Base-by-base conservation (phyloP, 2,329 filamentous ascomycete genomes). In the Bipolaris sorokiniana region DNA sequence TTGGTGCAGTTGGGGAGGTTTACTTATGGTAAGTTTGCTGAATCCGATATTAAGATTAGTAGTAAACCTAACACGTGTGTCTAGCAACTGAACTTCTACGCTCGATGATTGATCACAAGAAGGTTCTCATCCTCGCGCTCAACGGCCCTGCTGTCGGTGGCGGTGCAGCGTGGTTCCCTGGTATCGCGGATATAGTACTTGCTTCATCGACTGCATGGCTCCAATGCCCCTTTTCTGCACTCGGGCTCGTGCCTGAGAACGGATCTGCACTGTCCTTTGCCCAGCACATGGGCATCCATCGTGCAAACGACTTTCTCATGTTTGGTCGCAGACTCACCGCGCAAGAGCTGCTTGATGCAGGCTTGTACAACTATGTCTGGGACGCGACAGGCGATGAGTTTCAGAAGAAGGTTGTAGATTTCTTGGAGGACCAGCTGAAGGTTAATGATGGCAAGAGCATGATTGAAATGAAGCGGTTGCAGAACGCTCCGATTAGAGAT, bases 261-360 rank as follows among this genome's bases (percentile, higher is more conserved):
- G 81, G 81, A 0, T 80, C 78, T 0, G 78, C 81, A 0, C 68
- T 79, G 20, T 78, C 74, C 11, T 79, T 83, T 55, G 74, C 80
- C 0, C 79, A 82, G 60, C 75, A 74, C 41, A 81, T 83, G 48
- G 81, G 81, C 23, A 77, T 82, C 5, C 81, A 81, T 59, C 80
- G 81, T 45, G 75, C 81, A 0, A 83, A 83, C 61, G 81, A 83
- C 61, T 81, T 83, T 58, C 71, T 83, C 15, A 82, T 83, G 80
- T 82, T 83, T 56, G 81, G 81, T 3, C 73, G 78, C 16, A 81
- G 82, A 47, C 51, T 82, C 2, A 71, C 67, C 1, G 78, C 76
- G 1, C 61, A 79, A 26, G 81, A 83, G 56, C 66, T 81, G 11
- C 68, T 79, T 54, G 65, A 73, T 3, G 78, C 73, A 44, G 81